These are phyloP conservation scores for Rosellinia necatrix DNA, from an alignment of 2,329 filamentous ascomycete genomes.

Conservation along the genomic window DNA sequence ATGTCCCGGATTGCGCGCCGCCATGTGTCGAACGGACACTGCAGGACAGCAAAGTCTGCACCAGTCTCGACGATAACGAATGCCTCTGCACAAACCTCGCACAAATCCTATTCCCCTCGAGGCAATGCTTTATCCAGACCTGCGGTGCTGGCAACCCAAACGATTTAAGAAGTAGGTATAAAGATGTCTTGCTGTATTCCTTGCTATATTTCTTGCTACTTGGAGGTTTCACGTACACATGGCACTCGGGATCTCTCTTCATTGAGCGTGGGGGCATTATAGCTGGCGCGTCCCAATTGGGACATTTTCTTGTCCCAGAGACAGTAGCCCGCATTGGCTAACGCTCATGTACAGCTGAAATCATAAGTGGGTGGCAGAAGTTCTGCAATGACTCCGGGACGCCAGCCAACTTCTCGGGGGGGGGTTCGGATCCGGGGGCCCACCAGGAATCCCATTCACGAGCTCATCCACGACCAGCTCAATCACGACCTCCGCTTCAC, in stretches of 20 bases:
- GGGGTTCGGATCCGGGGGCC: not conserved
- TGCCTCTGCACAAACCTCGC: slow-evolving; percentile 31
- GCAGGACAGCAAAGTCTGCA: slow-evolving; percentile 20
- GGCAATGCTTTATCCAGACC: slow-evolving; percentile 18
- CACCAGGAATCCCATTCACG: not conserved
- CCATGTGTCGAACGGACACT: slow-evolving; percentile 28
- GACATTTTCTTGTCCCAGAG: not conserved
- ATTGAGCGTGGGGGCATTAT: not conserved
- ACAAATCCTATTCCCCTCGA: slow-evolving; percentile 18
- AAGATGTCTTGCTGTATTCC: not conserved
- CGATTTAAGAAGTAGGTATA: slow-evolving; percentile 18
- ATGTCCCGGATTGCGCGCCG: slow-evolving; percentile 31
- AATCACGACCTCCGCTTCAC: not conserved
- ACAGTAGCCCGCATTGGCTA: not conserved
- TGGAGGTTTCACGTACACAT: not conserved
- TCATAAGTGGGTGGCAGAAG: slow-evolving; percentile 16
- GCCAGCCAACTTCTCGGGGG: not conserved
- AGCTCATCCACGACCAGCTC: not conserved
- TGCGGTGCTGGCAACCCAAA: slow-evolving; percentile 2
- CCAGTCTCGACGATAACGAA: slow-evolving; percentile 25
- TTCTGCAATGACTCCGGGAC: slow-evolving; percentile 22
- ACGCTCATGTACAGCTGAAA: slow-evolving; percentile 14
- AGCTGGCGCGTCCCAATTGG: not conserved
- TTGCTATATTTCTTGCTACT: not conserved
- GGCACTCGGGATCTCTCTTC: not conserved